phyloP scores from a whole-genome alignment of 1,284 basidiomycete species.

The Boletus sp. region DNA sequence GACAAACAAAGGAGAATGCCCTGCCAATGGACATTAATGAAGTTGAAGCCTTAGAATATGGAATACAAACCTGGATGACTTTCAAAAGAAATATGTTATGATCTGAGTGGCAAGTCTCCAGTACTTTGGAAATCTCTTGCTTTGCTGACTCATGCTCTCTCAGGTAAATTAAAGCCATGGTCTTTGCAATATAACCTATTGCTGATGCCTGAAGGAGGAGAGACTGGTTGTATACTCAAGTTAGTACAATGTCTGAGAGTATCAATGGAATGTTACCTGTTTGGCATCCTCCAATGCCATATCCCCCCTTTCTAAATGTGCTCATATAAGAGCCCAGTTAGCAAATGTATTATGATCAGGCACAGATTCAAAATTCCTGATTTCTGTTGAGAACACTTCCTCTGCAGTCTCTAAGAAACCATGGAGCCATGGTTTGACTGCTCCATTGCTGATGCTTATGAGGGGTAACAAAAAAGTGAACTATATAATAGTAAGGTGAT shows the following conservation, averaged over 20 bases:
- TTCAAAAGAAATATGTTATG: background rate
- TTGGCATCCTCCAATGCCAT: background rate
- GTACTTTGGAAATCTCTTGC: background rate
- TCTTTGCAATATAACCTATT: background rate
- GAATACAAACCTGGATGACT: background rate
- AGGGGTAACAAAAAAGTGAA: conserved; percentile 13
- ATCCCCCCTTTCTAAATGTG: background rate
- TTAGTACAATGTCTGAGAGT: background rate
- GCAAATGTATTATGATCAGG: conserved; percentile 9
- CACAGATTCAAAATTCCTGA: background rate
- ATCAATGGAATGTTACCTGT: background rate
- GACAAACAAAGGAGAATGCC: background rate
- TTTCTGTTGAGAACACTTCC: conserved; percentile 11
- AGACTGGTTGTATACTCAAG: background rate
- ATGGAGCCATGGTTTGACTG: conserved; percentile 18
- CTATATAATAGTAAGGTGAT: background rate
- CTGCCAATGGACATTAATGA: background rate
- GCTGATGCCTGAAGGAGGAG: background rate
- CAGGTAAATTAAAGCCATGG: background rate
- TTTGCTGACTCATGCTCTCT: background rate
- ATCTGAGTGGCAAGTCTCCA: background rate
- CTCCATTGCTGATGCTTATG: conserved; percentile 16
- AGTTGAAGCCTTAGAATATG: background rate
- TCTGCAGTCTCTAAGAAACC: conserved; percentile 9
- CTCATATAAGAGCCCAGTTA: conserved; percentile 6